Base-by-base conservation (phyloP, 1,284 basidiomycete species). In the Cystobasidium pallidum region DNA sequence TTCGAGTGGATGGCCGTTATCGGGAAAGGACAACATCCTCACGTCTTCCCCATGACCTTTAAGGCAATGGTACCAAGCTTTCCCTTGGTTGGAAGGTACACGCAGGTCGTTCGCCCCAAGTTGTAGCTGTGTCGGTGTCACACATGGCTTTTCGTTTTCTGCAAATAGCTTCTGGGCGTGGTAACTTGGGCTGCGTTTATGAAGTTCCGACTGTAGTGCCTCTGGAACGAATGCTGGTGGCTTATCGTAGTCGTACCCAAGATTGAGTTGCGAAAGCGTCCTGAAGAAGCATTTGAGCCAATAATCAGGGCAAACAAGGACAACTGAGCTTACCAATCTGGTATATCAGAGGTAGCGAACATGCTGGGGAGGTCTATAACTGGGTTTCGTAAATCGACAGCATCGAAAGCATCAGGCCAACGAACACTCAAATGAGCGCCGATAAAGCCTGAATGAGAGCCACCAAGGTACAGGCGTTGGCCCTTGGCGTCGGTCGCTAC, bases 371-470 rank as follows among this genome's bases (percentile, higher is more conserved):
- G 82, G 11, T 86, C 85, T 58, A 86, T 87, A 70, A 91, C 89
- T 0, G 90, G 89, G 76, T 91, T 91, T 54, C 87, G 84, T 63
- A 89, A 76, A 43, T 86, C 84, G 0, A 86, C 86, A 0, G 87
- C 88, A 10, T 83, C 84, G 80, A 88, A 90, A 28, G 85, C 78
- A 36, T 85, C 83, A 0, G 88, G 88, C 76, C 84, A 85, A 74
- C 86, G 85, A 0, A 86, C 86, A 52, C 89, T 84, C n/a, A 90
- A 36, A 47, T 90, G 88, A 0, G 83, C 85, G 10, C 83, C 78
- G 19, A 89, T 81, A 79, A 89, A 91, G 1, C 89, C 89, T 0
- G 89, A 89, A 75, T 91, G 90, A 70, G 87, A 88, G 45, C 89
- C 89, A 1, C 90, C 90, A 39, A 80, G 81, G 2, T 89, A 77